A percentile compares a stretch with the other conserved stretches of the same genome.
phyloP scores from a whole-genome alignment of 306 rosid species.

The Cicer arietinum region DNA sequence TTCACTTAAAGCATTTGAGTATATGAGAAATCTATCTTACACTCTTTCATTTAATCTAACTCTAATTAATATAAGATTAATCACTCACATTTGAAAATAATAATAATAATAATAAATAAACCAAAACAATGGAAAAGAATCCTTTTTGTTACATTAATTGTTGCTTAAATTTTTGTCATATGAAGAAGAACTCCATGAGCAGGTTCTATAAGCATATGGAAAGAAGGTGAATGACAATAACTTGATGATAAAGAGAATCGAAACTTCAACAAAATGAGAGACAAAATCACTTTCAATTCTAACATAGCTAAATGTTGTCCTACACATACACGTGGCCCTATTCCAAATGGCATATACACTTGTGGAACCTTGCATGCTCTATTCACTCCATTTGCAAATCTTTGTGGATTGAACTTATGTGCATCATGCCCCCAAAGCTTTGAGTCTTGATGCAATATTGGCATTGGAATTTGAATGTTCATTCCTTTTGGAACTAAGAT shows the following conservation, averaged over 20 bases:
- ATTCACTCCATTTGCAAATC: conserved; percentile 60
- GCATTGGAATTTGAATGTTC: conserved; percentile 59
- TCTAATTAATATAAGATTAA: too few relatives aligned
- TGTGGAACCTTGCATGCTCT: conserved; percentile 63
- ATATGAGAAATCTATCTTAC: too few relatives aligned
- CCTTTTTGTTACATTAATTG: not conserved
- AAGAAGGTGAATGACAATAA: conserved; percentile 49
- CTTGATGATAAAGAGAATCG: conserved; percentile 41
- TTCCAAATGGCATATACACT: conserved; percentile 66
- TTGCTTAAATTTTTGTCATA: conserved; percentile 39
- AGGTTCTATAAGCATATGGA: conserved; percentile 45
- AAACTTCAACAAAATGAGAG: conserved; percentile 48
- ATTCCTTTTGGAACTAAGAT: conserved; percentile 62
- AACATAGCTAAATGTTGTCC: conserved; percentile 67
- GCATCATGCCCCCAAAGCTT: conserved; percentile 68
- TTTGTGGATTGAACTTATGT: conserved; percentile 62
- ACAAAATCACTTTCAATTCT: conserved; percentile 61
- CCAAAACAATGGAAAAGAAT: not conserved
- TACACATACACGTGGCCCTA: conserved; percentile 59
- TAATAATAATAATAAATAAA: too few relatives aligned
- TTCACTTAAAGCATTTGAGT: too few relatives aligned
- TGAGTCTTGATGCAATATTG: conserved; percentile 58
- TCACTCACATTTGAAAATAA: too few relatives aligned
- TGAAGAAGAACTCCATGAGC: conserved; percentile 50
- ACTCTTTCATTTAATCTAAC: too few relatives aligned